Evolutionary conservation across 2,329 filamentous ascomycete genomes (phyloP).

Genomic region (Furcasterigmium furcatum): DNA sequence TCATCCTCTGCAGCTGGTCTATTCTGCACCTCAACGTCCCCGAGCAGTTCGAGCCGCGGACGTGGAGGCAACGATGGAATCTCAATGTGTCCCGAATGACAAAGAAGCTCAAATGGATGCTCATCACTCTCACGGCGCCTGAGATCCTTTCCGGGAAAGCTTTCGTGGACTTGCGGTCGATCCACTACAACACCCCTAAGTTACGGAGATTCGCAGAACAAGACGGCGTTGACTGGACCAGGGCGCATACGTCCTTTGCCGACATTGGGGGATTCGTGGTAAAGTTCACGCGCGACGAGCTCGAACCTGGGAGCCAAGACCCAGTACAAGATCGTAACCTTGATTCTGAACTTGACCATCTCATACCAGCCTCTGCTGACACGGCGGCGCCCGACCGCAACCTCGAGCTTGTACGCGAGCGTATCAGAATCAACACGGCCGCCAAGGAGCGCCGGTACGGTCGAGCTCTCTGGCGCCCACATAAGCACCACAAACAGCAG

Average conservation of each 20-base stretch:
- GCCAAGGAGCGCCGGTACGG: background rate
- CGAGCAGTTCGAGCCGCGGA: conserved; percentile 35
- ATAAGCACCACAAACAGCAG: background rate
- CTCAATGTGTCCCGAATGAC: background rate
- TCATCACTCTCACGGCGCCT: background rate
- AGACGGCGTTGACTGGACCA: conserved; percentile 10
- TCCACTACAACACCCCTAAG: background rate
- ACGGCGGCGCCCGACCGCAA: too few relatives aligned
- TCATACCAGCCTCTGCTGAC: too few relatives aligned
- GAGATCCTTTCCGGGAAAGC: background rate
- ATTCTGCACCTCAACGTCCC: conserved; percentile 15
- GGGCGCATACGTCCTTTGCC: conserved; percentile 9
- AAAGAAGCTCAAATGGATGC: background rate
- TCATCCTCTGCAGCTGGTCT: conserved; percentile 15
- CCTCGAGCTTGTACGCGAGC: too few relatives aligned
- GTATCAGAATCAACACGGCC: too few relatives aligned
- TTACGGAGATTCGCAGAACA: background rate
- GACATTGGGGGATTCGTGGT: conserved; percentile 10
- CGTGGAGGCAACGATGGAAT: conserved; percentile 3
- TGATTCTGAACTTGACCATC: too few relatives aligned
- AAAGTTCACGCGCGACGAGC: too few relatives aligned
- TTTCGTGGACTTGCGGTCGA: too few relatives aligned
- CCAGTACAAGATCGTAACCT: too few relatives aligned
- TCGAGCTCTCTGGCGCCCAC: background rate
- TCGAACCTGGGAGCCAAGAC: too few relatives aligned